Conservation (phyloP, 2,329 filamentous ascomycete genomes). For the Meredithiella fracta region DNA sequence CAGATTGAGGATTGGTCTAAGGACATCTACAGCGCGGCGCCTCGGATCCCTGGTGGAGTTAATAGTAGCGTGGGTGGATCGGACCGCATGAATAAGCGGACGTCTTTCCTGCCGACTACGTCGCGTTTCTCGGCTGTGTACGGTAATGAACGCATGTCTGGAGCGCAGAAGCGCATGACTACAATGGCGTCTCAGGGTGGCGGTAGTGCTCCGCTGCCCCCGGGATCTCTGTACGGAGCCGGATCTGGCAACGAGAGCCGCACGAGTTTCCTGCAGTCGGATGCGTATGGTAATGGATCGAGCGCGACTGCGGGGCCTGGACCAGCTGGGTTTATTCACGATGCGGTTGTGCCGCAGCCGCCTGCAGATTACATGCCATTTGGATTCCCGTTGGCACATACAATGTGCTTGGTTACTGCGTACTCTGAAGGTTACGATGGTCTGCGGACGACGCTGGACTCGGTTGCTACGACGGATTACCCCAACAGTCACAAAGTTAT, state of each 20-base stretch:
- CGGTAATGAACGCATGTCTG: conserved; percentile 46
- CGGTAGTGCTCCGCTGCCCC: conserved; percentile 49
- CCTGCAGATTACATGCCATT: conserved; percentile 96
- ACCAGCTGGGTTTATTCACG: conserved; percentile 88
- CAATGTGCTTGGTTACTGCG: conserved; percentile 85
- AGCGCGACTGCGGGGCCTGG: conserved; percentile 52
- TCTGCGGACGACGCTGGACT: conserved; percentile 85
- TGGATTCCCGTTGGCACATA: conserved; percentile 82
- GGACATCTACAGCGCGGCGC: conserved; percentile 86
- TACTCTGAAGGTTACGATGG: conserved; percentile 94
- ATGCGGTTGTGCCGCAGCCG: conserved; percentile 87
- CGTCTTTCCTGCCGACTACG: conserved; percentile 80
- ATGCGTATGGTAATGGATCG: conserved; percentile 37
- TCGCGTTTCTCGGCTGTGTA: conserved; percentile 90
- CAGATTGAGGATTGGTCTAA: conserved; percentile 98
- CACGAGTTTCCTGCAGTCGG: conserved; percentile 46
- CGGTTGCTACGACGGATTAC: conserved; percentile 92
- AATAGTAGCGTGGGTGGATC: conserved; percentile 46
- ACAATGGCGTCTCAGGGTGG: conserved; percentile 87
- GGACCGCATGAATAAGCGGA: conserved; percentile 63
- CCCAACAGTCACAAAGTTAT: conserved; percentile 98
- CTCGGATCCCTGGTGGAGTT: conserved; percentile 60
- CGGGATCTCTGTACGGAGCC: conserved; percentile 52
- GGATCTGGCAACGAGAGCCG: conserved; percentile 38
- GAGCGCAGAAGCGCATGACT: conserved; percentile 38